These are phyloP conservation scores for Lepidium sativum DNA, from an alignment of 345 rosid species.

Conservation along the genomic window DNA sequence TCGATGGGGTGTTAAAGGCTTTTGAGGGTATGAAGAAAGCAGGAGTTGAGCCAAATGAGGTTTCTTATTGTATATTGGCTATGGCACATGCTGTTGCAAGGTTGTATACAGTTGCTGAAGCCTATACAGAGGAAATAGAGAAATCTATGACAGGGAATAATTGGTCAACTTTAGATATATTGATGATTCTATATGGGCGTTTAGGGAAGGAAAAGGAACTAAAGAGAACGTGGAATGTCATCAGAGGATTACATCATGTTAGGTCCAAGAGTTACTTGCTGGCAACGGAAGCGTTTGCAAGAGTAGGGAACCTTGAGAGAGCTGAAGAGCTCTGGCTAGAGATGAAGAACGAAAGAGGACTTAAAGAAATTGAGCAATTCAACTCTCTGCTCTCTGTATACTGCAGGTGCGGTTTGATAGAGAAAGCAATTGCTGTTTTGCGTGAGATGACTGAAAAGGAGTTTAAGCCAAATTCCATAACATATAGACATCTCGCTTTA, in stretches of 20 bases:
- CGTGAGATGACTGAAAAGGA: slow-evolving; percentile 49
- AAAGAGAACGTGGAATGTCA: slow-evolving; percentile 48
- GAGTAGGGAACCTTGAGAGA: slow-evolving; percentile 42
- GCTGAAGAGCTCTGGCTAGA: slow-evolving; percentile 85
- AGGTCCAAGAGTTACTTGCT: slow-evolving; percentile 54
- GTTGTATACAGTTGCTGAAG: slow-evolving; percentile 63
- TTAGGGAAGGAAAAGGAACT: slow-evolving; percentile 57
- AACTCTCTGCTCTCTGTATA: slow-evolving; percentile 72
- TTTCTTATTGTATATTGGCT: slow-evolving; percentile 77
- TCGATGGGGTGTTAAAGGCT: slow-evolving; percentile 57
- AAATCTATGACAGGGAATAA: slow-evolving; percentile 55
- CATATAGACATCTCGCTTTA: slow-evolving; percentile 74
- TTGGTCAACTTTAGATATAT: slow-evolving; percentile 83
- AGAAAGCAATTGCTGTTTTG: slow-evolving; percentile 53
- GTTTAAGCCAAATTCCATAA: slow-evolving; percentile 72
- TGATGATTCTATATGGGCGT: slow-evolving; percentile 66
- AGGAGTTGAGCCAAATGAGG: slow-evolving; percentile 66
- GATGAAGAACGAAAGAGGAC: slow-evolving; percentile 47
- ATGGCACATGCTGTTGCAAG: slow-evolving; percentile 85
- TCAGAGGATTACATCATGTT: slow-evolving; percentile 53
- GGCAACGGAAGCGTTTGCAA: slow-evolving; percentile 71
- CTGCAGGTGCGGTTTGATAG: slow-evolving; percentile 49
- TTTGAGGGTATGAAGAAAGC: slow-evolving; percentile 53
- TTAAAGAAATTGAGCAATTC: slow-evolving; percentile 63
- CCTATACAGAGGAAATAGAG: slow-evolving; percentile 71